A percentile compares a stretch with the other conserved stretches of the same genome.
These are phyloP conservation scores for Passiflora organensis DNA, from an alignment of 345 rosid species.

Conservation along the genomic window DNA sequence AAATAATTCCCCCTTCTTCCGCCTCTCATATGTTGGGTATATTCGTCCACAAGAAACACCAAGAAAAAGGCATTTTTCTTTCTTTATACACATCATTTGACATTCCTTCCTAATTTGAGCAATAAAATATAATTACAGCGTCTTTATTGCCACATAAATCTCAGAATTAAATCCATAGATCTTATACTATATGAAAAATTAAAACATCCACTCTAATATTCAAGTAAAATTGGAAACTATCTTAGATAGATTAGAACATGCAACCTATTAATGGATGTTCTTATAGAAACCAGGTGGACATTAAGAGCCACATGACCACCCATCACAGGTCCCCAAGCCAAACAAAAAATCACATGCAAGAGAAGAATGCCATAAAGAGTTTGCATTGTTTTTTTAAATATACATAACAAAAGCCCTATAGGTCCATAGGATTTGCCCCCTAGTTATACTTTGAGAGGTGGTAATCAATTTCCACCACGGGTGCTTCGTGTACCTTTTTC, in stretches of 20 bases:
- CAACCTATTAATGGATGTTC: too few species aligned
- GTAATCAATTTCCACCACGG: constrained; percentile 38
- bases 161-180: background rate
- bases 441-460: constrained; percentile 1
- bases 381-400: background rate
- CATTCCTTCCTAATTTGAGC: background rate
- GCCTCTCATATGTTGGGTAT: background rate
- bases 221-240: background rate
- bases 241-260: background rate
- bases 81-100: background rate
- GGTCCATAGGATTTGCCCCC: background rate
- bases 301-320: constrained; percentile 7
- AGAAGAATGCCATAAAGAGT: constrained; percentile 3
- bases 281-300: too few species aligned
- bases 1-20: background rate
- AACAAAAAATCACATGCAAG: constrained; percentile 22
- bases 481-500: constrained; percentile 27
- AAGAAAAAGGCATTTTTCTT: background rate
- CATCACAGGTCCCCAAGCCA: background rate
- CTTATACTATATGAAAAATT: too few species aligned
- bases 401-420: background rate
- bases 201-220: too few species aligned
- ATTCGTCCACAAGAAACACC: background rate
- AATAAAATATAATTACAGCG: background rate
- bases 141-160: background rate